Evolutionary conservation across 305 asterid species (phyloP).

Genomic region (Andrographis paniculata): DNA sequence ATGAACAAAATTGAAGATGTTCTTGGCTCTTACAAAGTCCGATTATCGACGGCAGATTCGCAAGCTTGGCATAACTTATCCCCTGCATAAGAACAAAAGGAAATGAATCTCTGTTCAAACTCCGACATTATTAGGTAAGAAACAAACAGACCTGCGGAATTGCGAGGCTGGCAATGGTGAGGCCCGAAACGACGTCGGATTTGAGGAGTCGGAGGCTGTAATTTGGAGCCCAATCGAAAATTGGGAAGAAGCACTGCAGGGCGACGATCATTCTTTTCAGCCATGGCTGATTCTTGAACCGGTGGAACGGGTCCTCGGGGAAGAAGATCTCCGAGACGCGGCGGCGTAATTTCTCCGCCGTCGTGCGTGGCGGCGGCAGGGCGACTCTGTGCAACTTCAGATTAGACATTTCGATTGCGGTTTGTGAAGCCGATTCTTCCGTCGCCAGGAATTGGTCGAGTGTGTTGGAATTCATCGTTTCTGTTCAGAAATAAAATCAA

Average conservation of each 20-base stretch:
- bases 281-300: conserved; percentile 73
- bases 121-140: too few species aligned
- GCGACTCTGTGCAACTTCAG: conserved; percentile 66
- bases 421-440: too few species aligned
- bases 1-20: background rate
- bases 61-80: conserved; percentile 90
- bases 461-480: too few species aligned
- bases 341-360: conserved; percentile 41
- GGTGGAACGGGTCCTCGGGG: conserved; percentile 91
- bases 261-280: conserved; percentile 26
- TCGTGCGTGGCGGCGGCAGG: conserved; percentile 75
- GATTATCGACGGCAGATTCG: conserved; percentile 83
- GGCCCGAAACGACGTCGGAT: conserved; percentile 77
- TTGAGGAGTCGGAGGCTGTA: conserved; percentile 51
- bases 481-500: too few species aligned
- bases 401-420: too few species aligned
- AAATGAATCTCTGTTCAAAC: too few species aligned
- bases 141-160: conserved; percentile 96
- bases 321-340: conserved; percentile 67
- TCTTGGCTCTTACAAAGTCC: conserved; percentile 54
- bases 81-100: too few species aligned
- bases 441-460: too few species aligned
- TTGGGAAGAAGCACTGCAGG: conserved; percentile 64
- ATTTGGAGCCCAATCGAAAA: conserved; percentile 74
- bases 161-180: conserved; percentile 92